These are phyloP conservation scores for Penicillium vulpinum DNA, from an alignment of 2,329 filamentous ascomycete genomes.

Conservation along the genomic window DNA sequence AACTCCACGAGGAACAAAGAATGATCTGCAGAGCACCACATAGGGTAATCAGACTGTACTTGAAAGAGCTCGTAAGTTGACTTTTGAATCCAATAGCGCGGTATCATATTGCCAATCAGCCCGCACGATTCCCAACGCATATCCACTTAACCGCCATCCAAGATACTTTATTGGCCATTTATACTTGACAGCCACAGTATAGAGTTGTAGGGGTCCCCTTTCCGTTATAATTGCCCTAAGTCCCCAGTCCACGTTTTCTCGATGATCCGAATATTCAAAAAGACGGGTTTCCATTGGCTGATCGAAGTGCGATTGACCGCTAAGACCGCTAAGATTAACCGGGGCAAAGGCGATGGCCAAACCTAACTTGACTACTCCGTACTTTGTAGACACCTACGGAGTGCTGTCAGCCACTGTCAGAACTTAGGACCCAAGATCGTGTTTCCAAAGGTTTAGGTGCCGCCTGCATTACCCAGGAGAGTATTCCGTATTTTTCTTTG, in stretches of 20 bases:
- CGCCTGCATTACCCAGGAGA: background rate
- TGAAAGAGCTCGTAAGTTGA: background rate
- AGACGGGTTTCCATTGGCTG: background rate
- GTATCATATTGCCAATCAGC: conserved; percentile 2
- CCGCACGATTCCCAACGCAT: background rate
- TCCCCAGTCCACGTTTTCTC: background rate
- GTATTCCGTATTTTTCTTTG: background rate
- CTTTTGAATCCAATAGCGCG: background rate
- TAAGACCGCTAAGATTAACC: background rate
- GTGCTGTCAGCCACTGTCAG: background rate
- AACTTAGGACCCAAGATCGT: background rate
- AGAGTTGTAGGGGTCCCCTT: background rate
- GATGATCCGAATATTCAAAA: background rate
- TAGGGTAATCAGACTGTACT: background rate
- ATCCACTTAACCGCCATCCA: background rate
- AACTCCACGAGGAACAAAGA: background rate
- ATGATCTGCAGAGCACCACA: background rate
- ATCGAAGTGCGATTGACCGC: background rate
- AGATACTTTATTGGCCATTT: background rate
- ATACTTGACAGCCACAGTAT: background rate
- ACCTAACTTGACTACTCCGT: background rate
- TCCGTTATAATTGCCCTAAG: background rate
- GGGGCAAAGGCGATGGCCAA: background rate
- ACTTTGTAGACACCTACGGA: background rate
- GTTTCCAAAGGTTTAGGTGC: background rate